Percentiles rank a stretch among this genome's conserved stretches.
These are phyloP conservation scores for Paraphoma sp. DNA, from an alignment of 2,329 filamentous ascomycete genomes.

Conservation along the genomic window DNA sequence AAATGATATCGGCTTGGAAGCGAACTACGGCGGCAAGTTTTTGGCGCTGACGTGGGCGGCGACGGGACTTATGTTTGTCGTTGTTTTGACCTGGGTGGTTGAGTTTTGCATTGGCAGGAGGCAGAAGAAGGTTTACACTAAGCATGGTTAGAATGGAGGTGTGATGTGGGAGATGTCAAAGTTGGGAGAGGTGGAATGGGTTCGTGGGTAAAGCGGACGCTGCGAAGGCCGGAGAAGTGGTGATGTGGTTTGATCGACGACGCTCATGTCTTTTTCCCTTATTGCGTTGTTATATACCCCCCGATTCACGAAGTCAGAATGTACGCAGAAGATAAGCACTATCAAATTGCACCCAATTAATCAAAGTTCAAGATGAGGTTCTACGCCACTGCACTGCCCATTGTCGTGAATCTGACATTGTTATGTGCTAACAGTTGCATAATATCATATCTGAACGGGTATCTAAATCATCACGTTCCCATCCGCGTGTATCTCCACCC, in stretches of 20 bases:
- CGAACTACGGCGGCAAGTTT: constrained; percentile 61
- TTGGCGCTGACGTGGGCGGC: constrained; percentile 67
- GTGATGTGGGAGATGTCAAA: background rate
- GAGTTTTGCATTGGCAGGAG: constrained; percentile 38
- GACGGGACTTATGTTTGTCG: constrained; percentile 53
- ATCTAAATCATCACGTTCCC: constrained; percentile 8
- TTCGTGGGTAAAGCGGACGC: too few species aligned
- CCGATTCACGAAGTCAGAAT: background rate
- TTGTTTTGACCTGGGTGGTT: constrained; percentile 34
- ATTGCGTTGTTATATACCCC: constrained; percentile 7
- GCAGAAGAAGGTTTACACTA: constrained; percentile 20
- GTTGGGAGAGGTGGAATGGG: background rate
- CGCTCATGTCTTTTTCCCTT: constrained; percentile 3
- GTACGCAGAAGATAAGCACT: background rate
- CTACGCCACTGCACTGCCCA: too few species aligned
- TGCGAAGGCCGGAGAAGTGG: too few species aligned
- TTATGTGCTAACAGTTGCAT: background rate
- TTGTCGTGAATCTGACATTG: background rate
- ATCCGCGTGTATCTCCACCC: background rate
- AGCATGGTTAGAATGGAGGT: constrained; percentile 22
- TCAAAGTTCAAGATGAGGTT: background rate
- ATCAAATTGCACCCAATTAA: background rate
- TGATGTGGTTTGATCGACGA: background rate
- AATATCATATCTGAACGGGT: constrained; percentile 8
- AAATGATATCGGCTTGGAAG: constrained; percentile 56